These are phyloP conservation scores for Omphalotus olearius DNA, from an alignment of 1,284 basidiomycete species.

Conservation along the genomic window DNA sequence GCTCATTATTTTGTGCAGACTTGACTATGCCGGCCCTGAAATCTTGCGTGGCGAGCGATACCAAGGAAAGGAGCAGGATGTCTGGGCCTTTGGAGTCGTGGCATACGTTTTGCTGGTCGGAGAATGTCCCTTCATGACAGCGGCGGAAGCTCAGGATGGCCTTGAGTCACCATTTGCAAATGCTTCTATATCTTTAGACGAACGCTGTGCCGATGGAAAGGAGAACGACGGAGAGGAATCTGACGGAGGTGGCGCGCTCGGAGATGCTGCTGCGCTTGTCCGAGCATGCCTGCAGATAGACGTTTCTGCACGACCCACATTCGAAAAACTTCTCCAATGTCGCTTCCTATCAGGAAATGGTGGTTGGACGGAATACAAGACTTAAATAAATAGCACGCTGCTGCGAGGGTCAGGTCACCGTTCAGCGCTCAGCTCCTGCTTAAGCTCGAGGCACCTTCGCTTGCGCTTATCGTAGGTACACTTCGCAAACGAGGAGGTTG, in stretches of 20 bases:
- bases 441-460: neutral
- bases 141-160: slow-evolving; percentile 79
- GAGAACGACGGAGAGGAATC: slow-evolving; percentile 66
- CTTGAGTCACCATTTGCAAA: slow-evolving; percentile 70
- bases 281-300: slow-evolving; percentile 76
- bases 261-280: slow-evolving; percentile 79
- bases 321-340: slow-evolving; percentile 74
- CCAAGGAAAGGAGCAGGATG: slow-evolving; percentile 93
- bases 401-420: neutral
- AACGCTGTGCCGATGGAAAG: slow-evolving; percentile 69
- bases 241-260: slow-evolving; percentile 78
- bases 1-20: slow-evolving; percentile 41
- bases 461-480: neutral
- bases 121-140: slow-evolving; percentile 90
- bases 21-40: slow-evolving; percentile 96
- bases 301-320: slow-evolving; percentile 70
- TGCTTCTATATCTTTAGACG: slow-evolving; percentile 70
- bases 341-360: slow-evolving; percentile 71
- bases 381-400: slow-evolving; percentile 2
- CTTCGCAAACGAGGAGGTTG: neutral
- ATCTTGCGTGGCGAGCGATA: slow-evolving; percentile 94
- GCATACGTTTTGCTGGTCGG: slow-evolving; percentile 94
- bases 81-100: slow-evolving; percentile 99
- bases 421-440: neutral
- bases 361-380: slow-evolving; percentile 49